These are phyloP conservation scores for Raffaelea ambrosiae DNA, from an alignment of 2,329 filamentous ascomycete genomes.

Conservation along the genomic window DNA sequence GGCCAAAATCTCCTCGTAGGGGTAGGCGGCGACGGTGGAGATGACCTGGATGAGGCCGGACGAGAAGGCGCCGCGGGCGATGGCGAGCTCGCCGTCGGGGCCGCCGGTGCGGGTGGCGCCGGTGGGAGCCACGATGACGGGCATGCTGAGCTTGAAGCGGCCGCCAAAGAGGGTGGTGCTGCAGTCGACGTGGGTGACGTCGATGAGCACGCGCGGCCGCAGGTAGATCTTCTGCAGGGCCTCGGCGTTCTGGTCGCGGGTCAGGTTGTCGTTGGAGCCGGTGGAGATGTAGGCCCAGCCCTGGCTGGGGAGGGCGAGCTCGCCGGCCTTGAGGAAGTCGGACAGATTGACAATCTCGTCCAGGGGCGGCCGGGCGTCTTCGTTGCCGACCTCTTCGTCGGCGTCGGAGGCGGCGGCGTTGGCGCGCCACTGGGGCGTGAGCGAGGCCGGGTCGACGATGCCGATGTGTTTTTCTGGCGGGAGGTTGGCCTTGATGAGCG, in stretches of 20 bases:
- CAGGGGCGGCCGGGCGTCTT: constrained; percentile 7
- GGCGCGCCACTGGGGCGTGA: constrained; percentile 15
- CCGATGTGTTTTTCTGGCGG: constrained; percentile 39
- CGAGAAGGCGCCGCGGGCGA: constrained; percentile 36
- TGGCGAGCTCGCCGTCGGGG: constrained; percentile 41
- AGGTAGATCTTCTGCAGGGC: constrained; percentile 41
- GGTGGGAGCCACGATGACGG: constrained; percentile 41
- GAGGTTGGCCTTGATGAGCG: constrained; percentile 30
- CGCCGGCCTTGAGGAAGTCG: constrained; percentile 41
- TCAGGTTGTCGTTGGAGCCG: constrained; percentile 43
- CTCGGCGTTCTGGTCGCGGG: constrained; percentile 37
- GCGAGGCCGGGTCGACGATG: constrained; percentile 31
- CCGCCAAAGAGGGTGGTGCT: constrained; percentile 33
- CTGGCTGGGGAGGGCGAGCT: constrained; percentile 33
- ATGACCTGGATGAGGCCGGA: constrained; percentile 39
- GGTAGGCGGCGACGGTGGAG: constrained; percentile 14
- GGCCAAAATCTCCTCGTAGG: constrained; percentile 12
- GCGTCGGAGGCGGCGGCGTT: constrained; percentile 9
- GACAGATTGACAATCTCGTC: constrained; percentile 21
- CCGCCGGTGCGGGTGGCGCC: constrained; percentile 42
- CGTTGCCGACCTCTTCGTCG: constrained; percentile 2
- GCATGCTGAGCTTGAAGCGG: constrained; percentile 24
- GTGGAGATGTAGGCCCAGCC: constrained; percentile 48
- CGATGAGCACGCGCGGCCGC: constrained; percentile 39
- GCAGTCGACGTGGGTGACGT: constrained; percentile 31